A percentile compares a stretch with the other conserved stretches of the same genome.
Conservation (phyloP, 106 monocot species). For the Agapanthus africanus region DNA sequence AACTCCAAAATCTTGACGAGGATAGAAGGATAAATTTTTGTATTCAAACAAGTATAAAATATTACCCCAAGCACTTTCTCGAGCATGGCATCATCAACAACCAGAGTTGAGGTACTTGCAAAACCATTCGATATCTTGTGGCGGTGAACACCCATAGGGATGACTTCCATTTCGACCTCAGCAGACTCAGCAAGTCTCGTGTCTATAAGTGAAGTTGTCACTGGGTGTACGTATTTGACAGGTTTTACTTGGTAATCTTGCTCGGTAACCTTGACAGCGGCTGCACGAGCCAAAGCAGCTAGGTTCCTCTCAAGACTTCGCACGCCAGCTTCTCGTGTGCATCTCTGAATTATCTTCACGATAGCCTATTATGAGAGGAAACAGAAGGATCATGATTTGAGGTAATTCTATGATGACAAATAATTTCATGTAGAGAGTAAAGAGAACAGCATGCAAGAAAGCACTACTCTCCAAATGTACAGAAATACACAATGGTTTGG, state of each 20-base stretch:
- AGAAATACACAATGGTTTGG: no score
- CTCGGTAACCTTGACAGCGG: constrained; percentile 87
- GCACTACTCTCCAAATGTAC: no score
- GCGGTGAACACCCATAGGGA: constrained; percentile 59
- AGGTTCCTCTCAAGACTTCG: constrained; percentile 78
- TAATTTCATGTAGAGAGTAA: no score
- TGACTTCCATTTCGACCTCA: constrained; percentile 96
- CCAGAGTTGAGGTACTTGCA: constrained; percentile 33
- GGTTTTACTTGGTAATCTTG: constrained; percentile 43
- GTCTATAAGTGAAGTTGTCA: constrained; percentile 56
- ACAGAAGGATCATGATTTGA: neutral
- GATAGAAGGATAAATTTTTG: no score
- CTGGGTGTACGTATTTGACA: constrained; percentile 46
- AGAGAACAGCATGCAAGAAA: no score
- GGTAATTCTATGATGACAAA: neutral
- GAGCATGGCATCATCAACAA: constrained; percentile 77
- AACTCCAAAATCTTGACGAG: no score
- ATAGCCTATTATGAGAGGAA: constrained; percentile 37
- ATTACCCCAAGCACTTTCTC: constrained; percentile 96
- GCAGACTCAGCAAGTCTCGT: constrained; percentile 66
- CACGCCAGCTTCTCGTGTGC: constrained; percentile 96
- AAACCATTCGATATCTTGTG: constrained; percentile 56
- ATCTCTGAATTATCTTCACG: constrained; percentile 76
- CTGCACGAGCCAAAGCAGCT: constrained; percentile 83
- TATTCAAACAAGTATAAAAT: no score